These are phyloP conservation scores for Aspergillus sp. DNA, from an alignment of 2,329 filamentous ascomycete genomes.

Conservation along the genomic window DNA sequence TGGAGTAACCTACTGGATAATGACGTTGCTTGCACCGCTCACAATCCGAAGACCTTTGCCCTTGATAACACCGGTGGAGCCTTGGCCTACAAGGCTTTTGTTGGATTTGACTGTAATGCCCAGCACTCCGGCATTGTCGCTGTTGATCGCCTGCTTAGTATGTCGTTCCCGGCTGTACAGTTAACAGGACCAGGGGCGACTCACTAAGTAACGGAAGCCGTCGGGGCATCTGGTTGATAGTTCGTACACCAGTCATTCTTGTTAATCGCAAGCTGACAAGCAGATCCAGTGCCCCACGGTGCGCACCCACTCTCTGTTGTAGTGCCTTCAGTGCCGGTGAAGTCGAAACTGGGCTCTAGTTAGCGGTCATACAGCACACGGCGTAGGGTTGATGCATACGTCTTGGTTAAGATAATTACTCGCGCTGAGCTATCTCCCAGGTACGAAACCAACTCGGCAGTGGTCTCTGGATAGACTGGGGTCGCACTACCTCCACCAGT, in stretches of 20 bases:
- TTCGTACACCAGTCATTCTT: slow-evolving; percentile 60
- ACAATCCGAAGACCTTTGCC: slow-evolving; percentile 58
- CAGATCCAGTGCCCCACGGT: slow-evolving; percentile 56
- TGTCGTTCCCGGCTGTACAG: too few species aligned
- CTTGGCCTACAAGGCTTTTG: slow-evolving; percentile 59
- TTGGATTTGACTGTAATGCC: slow-evolving; percentile 57
- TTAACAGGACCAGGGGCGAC: slow-evolving; percentile 15
- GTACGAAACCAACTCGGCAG: slow-evolving; percentile 59
- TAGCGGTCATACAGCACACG: too few species aligned
- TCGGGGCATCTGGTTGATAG: slow-evolving; percentile 56
- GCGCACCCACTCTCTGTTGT: slow-evolving; percentile 53
- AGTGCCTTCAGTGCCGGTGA: slow-evolving; percentile 32
- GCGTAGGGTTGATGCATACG: neutral
- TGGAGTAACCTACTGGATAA: slow-evolving; percentile 48
- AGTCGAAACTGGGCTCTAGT: slow-evolving; percentile 14
- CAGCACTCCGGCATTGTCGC: slow-evolving; percentile 52
- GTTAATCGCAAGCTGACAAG: slow-evolving; percentile 62
- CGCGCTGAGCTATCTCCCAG: slow-evolving; percentile 55
- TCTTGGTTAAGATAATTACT: slow-evolving; percentile 51
- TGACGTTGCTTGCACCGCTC: slow-evolving; percentile 54
- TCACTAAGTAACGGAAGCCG: slow-evolving; percentile 24
- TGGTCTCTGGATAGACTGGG: slow-evolving; percentile 56
- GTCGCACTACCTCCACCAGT: slow-evolving; percentile 61
- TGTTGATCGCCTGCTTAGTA: neutral
- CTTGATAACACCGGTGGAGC: slow-evolving; percentile 55